phyloP scores from a whole-genome alignment of 306 rosid species.

The Clitoria ternatea region DNA sequence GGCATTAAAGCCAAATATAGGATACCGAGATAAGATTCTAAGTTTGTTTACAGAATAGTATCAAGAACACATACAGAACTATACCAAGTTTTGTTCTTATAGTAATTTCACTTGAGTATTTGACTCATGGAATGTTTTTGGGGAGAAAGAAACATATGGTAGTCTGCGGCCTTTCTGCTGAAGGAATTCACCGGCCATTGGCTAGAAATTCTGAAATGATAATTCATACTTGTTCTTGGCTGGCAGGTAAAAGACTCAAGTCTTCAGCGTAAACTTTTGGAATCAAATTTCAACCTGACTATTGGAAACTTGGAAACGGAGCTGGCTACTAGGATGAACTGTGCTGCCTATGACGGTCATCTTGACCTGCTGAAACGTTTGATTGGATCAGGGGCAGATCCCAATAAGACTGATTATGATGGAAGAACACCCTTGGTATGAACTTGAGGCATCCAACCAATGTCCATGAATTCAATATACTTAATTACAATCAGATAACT shows the following conservation, averaged over 20 bases:
- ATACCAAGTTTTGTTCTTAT: no score
- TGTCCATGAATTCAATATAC: background rate
- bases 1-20: no score
- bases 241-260: conserved; percentile 46
- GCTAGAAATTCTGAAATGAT: background rate
- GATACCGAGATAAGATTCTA: no score
- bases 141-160: background rate
- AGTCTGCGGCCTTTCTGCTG: background rate
- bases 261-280: conserved; percentile 51
- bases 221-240: conserved; percentile 4
- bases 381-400: conserved; percentile 59
- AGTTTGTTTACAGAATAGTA: no score
- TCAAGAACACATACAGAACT: no score
- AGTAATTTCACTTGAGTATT: background rate
- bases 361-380: conserved; percentile 44
- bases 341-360: conserved; percentile 56
- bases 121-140: background rate
- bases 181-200: background rate
- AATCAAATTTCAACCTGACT: conserved; percentile 44
- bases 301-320: conserved; percentile 50
- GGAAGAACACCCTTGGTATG: conserved; percentile 70
- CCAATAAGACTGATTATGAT: conserved; percentile 60
- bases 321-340: conserved; percentile 48
- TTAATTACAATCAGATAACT: background rate
- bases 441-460: background rate